phyloP scores from a whole-genome alignment of 768 basidiomycete species.

The Podaxis mareebaensis region DNA sequence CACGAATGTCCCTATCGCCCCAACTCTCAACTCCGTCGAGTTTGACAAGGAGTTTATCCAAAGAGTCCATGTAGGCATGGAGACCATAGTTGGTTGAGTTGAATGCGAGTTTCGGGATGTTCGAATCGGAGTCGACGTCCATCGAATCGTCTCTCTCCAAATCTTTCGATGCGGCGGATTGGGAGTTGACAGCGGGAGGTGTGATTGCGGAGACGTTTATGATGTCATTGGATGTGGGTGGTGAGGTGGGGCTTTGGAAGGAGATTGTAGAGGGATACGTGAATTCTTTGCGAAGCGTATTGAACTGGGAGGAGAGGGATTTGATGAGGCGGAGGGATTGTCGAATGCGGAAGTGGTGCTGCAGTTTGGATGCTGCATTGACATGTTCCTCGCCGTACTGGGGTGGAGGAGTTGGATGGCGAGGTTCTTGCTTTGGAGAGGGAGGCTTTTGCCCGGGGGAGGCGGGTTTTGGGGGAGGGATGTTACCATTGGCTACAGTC shows the following conservation, averaged over 20 bases:
- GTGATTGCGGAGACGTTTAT: constrained; percentile 30
- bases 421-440: neutral
- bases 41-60: constrained; percentile 61
- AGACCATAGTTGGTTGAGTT: constrained; percentile 59
- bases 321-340: constrained; percentile 42
- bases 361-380: constrained; percentile 48
- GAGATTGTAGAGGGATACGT: constrained; percentile 46
- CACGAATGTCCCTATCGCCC: constrained; percentile 55
- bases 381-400: constrained; percentile 32
- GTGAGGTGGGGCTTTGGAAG: constrained; percentile 36
- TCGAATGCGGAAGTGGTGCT: constrained; percentile 45
- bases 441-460: constrained; percentile 12
- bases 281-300: constrained; percentile 42
- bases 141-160: constrained; percentile 23
- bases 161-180: constrained; percentile 15
- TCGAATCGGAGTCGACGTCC: constrained; percentile 19
- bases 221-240: neutral
- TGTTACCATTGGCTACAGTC: neutral
- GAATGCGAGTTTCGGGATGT: constrained; percentile 51
- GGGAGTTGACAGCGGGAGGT: constrained; percentile 22
- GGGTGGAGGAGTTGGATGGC: constrained; percentile 14
- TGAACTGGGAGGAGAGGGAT: constrained; percentile 43
- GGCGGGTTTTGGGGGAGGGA: constrained; percentile 12
- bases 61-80: constrained; percentile 61
- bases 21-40: constrained; percentile 71